phyloP scores from a whole-genome alignment of 78 protist species.

The Anaeramoeba flamelloides region DNA sequence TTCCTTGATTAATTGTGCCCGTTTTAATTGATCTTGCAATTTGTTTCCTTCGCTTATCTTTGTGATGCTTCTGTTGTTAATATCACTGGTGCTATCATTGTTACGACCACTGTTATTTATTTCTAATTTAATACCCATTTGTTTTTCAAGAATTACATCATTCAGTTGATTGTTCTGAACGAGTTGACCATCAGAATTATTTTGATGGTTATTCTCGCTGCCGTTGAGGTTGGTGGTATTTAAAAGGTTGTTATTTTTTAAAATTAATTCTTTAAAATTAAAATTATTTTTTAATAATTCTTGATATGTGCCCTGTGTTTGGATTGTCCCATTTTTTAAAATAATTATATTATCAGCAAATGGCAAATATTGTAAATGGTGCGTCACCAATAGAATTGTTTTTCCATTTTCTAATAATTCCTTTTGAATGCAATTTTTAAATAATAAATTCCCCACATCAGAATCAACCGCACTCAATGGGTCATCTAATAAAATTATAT shows the following conservation, averaged over 20 bases:
- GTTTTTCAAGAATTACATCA: background rate
- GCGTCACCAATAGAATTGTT: background rate
- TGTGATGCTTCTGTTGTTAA: background rate
- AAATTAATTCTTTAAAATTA: too few species aligned
- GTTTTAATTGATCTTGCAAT: background rate
- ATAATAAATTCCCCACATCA: background rate
- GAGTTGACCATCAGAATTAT: background rate
- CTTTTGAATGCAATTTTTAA: background rate
- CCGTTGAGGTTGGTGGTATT: background rate
- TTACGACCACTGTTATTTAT: too few species aligned
- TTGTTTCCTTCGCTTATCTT: background rate
- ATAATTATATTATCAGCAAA: background rate
- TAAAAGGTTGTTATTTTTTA: background rate
- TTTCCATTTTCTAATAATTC: background rate
- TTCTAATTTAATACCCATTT: background rate
- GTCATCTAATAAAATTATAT: background rate
- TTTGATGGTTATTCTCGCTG: background rate
- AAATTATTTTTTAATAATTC: background rate
- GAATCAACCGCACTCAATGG: background rate
- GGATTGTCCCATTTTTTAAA: background rate
- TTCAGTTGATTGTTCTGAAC: background rate
- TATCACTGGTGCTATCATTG: too few species aligned
- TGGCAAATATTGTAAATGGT: background rate
- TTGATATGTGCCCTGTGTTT: background rate
- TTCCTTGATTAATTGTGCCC: background rate